phyloP scores from a whole-genome alignment of 2,329 filamentous ascomycete genomes.

The Colletotrichum chrysophilum region DNA sequence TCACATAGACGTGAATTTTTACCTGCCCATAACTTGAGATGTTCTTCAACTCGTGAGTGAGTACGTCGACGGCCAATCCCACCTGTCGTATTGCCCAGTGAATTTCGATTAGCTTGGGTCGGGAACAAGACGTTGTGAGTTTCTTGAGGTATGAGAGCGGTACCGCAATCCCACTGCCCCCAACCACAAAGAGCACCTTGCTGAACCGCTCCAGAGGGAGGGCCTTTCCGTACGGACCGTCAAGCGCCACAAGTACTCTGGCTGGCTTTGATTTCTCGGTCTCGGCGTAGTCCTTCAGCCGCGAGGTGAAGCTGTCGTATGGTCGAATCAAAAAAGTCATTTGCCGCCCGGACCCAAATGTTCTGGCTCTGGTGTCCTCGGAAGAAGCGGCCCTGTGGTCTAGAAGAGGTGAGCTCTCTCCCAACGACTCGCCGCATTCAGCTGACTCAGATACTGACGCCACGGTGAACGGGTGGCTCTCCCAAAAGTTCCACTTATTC shows the following conservation, averaged over 20 bases:
- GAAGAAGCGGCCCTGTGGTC: neutral
- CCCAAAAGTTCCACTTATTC: conserved; percentile 45
- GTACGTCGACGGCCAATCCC: conserved; percentile 37
- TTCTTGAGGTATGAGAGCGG: conserved; percentile 41
- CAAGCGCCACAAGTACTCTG: conserved; percentile 40
- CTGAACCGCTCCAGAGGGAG: conserved; percentile 41
- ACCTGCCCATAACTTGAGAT: conserved; percentile 32
- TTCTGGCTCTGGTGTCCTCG: neutral
- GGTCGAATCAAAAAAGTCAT: conserved; percentile 51
- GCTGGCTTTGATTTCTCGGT: conserved; percentile 26
- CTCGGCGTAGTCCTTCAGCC: conserved; percentile 37
- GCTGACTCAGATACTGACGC: conserved; percentile 28
- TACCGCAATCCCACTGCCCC: conserved; percentile 50
- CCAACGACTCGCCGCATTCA: conserved; percentile 8
- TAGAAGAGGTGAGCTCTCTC: conserved; percentile 38
- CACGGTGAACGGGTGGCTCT: conserved; percentile 56
- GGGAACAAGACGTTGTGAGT: conserved; percentile 24
- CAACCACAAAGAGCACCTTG: conserved; percentile 46
- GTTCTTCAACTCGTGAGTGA: conserved; percentile 35
- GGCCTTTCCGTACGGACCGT: conserved; percentile 50
- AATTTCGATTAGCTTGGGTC: conserved; percentile 33
- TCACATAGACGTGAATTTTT: conserved; percentile 41
- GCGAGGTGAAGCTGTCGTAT: conserved; percentile 48
- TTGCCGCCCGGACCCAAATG: neutral
- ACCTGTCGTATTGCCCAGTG: conserved; percentile 50